Evolutionary conservation across 2,329 filamentous ascomycete species (phyloP), one percentile per base, ranked within the genome.

Genomic region (Fusarium sp.): DNA sequence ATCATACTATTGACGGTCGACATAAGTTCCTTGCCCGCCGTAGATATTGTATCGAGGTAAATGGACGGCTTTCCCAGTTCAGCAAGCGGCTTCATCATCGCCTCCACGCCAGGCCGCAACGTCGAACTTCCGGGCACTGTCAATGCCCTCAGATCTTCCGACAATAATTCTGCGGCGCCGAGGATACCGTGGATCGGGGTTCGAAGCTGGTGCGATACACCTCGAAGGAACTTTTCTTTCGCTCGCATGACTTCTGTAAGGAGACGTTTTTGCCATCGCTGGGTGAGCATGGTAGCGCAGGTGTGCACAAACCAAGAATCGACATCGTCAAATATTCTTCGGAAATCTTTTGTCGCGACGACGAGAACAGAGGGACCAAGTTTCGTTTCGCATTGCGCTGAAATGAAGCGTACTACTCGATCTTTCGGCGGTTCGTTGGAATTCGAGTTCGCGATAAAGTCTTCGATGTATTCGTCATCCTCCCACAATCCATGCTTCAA

Each of bases 121-220:
- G 18, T 31, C 3, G 55, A 17, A 4, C 14, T 49, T 12, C 53
- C 59, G 9, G 35, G 27, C 18, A 41, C 7, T 4, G 78, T 76
- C 5, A 72, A 61, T 7, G 72, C 70, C 33, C 76, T 79, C 0
- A 85, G 62, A 41, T 85, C 84, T 60, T 86, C 84, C 0, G 79
- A 80, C 2, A 86, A 74, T 0, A 86, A 71, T 20, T 86, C 79
- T 3, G 74, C 74, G 2, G 77, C 79, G 3, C 79, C 80, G 0
- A 86, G 77, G 5, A 86, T 84, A 0, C 84, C 84, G 38, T 86
- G 84, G 8, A 86, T 84, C 0, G 84, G 84, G 1, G 84, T 86
- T 41, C 84, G 80, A 1, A 86, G 80, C 39, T 86, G 83, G 57
- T 86, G 84, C 0, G 83, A 85, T 13, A 86, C 81, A 1, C 84